A percentile compares a stretch with the other conserved stretches of the same genome.
phyloP scores from a whole-genome alignment of 441 rosid species.

The Mallotus repandus region DNA sequence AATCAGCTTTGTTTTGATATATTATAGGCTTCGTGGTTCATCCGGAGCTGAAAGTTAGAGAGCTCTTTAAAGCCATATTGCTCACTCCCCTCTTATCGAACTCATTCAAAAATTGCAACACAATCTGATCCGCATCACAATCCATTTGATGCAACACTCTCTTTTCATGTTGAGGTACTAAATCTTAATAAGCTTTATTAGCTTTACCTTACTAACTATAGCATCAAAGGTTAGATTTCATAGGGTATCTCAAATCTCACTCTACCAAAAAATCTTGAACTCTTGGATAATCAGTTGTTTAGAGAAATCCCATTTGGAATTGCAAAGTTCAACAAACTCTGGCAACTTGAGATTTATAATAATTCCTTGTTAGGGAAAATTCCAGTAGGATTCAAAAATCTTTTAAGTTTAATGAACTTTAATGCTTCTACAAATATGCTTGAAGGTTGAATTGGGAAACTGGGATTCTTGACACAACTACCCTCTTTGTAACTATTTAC shows the following conservation, averaged over 20 bases:
- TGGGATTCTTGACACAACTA: slow-evolving; percentile 49
- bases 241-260: slow-evolving; percentile 56
- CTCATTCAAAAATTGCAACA: too few species aligned
- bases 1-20: too few species aligned
- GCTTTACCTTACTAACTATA: slow-evolving; percentile 68
- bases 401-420: slow-evolving; percentile 52
- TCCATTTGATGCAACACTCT: slow-evolving; percentile 38
- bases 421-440: slow-evolving; percentile 62
- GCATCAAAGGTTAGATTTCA: slow-evolving; percentile 61
- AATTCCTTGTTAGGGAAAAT: slow-evolving; percentile 61
- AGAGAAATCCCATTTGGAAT: slow-evolving; percentile 72
- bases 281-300: slow-evolving; percentile 48
- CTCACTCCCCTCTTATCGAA: too few species aligned
- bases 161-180: slow-evolving; percentile 53
- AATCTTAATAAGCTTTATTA: slow-evolving; percentile 48
- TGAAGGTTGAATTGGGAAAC: slow-evolving; percentile 64
- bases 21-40: too few species aligned
- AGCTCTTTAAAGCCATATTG: too few species aligned
- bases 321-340: slow-evolving; percentile 50
- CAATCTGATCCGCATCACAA: too few species aligned
- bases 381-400: slow-evolving; percentile 66
- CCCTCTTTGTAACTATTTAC: slow-evolving; percentile 60
- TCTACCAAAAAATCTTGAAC: slow-evolving; percentile 59
- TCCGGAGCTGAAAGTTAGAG: too few species aligned
- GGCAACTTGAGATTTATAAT: slow-evolving; percentile 67